These are phyloP conservation scores for Verticillium zaregamsianum DNA, from an alignment of 2,329 filamentous ascomycete species.

Conservation along the genomic window DNA sequence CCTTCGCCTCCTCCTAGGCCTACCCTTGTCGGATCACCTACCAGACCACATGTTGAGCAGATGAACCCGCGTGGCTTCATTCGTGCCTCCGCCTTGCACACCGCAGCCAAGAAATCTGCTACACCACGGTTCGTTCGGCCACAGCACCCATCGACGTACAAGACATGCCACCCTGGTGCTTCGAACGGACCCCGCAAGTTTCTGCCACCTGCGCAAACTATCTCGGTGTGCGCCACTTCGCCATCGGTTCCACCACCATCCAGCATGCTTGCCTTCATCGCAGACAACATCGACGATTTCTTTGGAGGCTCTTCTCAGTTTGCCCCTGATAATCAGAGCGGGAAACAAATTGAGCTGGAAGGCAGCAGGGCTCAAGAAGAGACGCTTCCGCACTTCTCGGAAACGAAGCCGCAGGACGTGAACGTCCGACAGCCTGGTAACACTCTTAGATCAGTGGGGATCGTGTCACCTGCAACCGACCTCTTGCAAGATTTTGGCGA, in stretches of 20 bases:
- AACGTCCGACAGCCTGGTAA: neutral
- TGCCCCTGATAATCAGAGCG: conserved; percentile 44
- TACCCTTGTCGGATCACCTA: neutral
- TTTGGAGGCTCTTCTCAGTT: conserved; percentile 55
- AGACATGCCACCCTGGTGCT: neutral
- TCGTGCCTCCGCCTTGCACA: neutral
- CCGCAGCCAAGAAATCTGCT: neutral
- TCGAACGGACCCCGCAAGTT: neutral
- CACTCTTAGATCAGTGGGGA: neutral
- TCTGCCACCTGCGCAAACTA: neutral
- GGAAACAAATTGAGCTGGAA: conserved; percentile 7
- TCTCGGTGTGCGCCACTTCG: neutral
- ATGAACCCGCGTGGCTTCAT: neutral
- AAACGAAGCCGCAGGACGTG: neutral
- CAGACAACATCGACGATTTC: conserved; percentile 45
- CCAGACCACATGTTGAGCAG: neutral
- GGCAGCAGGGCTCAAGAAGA: neutral
- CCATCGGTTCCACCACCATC: conserved; percentile 22
- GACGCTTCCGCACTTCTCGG: neutral
- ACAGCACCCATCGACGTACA: neutral
- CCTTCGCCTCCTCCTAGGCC: neutral
- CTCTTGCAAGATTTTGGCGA: neutral
- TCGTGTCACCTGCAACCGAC: conserved; percentile 1
- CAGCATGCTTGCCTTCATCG: conserved; percentile 51
- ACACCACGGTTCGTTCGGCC: neutral